Evolutionary conservation across 2,329 filamentous ascomycete genomes (phyloP), one percentile per base, ranked within the genome.

Genomic region (Calonectria fujianensis): DNA sequence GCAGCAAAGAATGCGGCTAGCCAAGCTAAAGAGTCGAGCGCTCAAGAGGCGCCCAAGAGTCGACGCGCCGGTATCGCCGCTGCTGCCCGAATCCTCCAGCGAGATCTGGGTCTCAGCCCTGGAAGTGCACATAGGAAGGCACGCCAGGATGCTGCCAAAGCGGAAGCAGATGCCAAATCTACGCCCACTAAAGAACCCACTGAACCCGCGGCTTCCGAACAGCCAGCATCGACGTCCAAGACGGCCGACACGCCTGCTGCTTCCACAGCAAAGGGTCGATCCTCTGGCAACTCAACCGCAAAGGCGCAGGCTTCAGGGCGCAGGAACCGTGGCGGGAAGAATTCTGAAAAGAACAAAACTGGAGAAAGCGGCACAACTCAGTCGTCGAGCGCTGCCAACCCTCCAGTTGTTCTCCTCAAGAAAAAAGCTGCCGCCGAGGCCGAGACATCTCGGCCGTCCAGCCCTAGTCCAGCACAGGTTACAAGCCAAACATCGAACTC

Each of bases 71-170:
- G 89, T n/a, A 92, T 93, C 68, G 88, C 91, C 37, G 90, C 91
- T 11, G 92, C 92, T 14, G 92, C 92, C 14, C 89, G 91, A 20
- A 91, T 94, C 69, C 80, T 94, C 24, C 92, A 93, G 82, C 90
- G 92, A 41, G 92, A 94, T 75, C 87, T 94, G 24, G 92, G 92
- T 27, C 87, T 94, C 1, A 93, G 90, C 73, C 90, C 91, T 14
- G 91, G 91, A 48, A 91, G 90, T 78, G 90, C 92, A 18, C 90
- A 93, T 82, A 87, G 92, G 73, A 89, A 90, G 80, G 90, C 90
- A 20, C 89, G 91, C 10, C 89, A 90, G 74, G 89, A 92, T 78
- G 89, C 89, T 65, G 89, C 89, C 16, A 91, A 92, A 82, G 87
- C 89, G 1, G 90, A 92, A 27, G 83, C 86, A 14, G 87, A 88